Percentiles rank a stretch among this genome's conserved stretches.
Conservation (phyloP, 1,139 yeast species). For the Blastobotrys elegans region DNA sequence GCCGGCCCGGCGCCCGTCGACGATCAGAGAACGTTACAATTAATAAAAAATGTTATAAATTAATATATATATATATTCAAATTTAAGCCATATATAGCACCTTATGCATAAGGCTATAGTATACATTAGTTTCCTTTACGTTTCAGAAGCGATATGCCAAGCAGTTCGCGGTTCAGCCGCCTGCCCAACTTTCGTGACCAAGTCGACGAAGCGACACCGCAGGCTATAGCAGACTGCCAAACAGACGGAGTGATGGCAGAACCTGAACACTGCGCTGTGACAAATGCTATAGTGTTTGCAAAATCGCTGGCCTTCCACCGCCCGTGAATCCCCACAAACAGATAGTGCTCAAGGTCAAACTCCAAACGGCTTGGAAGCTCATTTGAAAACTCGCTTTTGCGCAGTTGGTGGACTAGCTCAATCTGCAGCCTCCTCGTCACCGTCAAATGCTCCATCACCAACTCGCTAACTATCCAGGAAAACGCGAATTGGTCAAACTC, state of each 20-base stretch:
- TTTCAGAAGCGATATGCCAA: background rate
- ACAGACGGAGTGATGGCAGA: constrained; percentile 1
- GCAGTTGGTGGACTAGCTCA: background rate
- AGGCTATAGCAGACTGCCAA: constrained; percentile 1
- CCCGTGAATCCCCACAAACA: constrained; percentile 11
- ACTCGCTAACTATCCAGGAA: constrained; percentile 9
- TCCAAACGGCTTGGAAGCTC: background rate
- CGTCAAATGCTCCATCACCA: constrained; percentile 6
- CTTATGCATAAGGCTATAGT: no score
- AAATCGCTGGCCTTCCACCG: constrained; percentile 4
- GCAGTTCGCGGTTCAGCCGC: background rate
- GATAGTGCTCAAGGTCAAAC: background rate
- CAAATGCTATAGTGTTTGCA: constrained; percentile 1
- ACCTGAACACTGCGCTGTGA: constrained; percentile 2
- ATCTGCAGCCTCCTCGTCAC: constrained; percentile 6
- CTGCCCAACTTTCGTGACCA: constrained; percentile 2
- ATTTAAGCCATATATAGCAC: no score
- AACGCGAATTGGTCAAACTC: background rate
- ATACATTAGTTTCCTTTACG: background rate
- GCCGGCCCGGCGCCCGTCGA: no score
- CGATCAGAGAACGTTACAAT: no score
- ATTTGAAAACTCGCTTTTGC: background rate
- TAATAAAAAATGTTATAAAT: no score
- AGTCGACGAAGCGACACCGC: background rate
- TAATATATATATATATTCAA: no score